Evolutionary conservation across 1,284 basidiomycete species (phyloP), one percentile per base, ranked within the genome.

Genomic region (Cutaneotrichosporon cavernicola): DNA sequence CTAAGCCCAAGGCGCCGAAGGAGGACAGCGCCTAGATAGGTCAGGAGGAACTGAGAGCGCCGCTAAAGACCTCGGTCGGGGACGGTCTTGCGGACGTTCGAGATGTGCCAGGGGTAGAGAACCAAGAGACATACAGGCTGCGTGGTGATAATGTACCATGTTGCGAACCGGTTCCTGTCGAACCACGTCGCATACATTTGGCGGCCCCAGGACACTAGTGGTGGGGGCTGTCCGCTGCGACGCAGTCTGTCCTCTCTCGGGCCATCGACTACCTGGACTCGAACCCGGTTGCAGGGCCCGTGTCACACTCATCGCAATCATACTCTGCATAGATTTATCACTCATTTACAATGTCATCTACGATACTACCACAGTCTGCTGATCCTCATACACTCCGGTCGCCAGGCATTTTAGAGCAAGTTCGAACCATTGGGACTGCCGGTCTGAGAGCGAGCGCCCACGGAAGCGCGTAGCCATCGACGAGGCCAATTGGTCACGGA

Each of bases 361-460:
- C 21, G 51, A 53, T 9, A 73, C 67, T 11, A 70, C 71, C 8
- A 74, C 68, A 13, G 53, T 50, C 18, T 50, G 61, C 46, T 66
- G 68, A 43, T 71, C 69, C n/a, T 73, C 69, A 9, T 72, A 63
- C 49, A 70, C 16, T 0, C 64, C 70, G 1, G 63, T 64, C 26
- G 43, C 46, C 90, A 83, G 72, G 68, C 79, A 78, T 62, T 82
- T 80, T 76, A 89, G 81, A 3, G 87, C 87, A 30, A 91, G 75
- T 58, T 89, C 86, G 74, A 89, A 88, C 89, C 91, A 92, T 50
- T 81, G 76, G 36, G 82, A 69, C 71, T 91, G 90, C 0, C 83
- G 82, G 62, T 86, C 84, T 0, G 82, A 84, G 69, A 92, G 81
- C 1, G 83, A 76, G 68, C 87, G 87, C 4, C 86, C 85, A 36